These are phyloP conservation scores for Epichloe gansuensis DNA, from an alignment of 2,329 filamentous ascomycete genomes.

Conservation along the genomic window DNA sequence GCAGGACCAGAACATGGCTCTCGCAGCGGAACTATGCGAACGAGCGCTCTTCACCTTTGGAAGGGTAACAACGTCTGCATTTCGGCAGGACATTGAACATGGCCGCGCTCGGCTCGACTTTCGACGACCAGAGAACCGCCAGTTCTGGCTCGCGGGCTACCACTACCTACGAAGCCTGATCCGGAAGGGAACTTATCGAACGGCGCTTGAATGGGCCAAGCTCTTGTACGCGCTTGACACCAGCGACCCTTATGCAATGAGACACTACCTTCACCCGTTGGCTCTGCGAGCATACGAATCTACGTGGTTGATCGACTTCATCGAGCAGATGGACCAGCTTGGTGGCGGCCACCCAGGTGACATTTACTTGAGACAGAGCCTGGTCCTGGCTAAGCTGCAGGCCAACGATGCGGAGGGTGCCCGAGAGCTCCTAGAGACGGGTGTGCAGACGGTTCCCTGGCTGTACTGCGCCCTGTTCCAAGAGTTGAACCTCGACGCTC, in stretches of 20 bases:
- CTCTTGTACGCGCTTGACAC: slow-evolving; percentile 65
- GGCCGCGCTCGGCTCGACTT: slow-evolving; percentile 78
- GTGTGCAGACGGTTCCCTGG: slow-evolving; percentile 72
- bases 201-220: slow-evolving; percentile 88
- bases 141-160: slow-evolving; percentile 84
- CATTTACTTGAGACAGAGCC: slow-evolving; percentile 64
- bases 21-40: slow-evolving; percentile 79
- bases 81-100: slow-evolving; percentile 60
- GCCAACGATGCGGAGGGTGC: slow-evolving; percentile 54
- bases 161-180: slow-evolving; percentile 78
- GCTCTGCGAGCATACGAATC: slow-evolving; percentile 72
- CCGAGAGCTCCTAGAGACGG: slow-evolving; percentile 49
- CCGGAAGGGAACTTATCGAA: slow-evolving; percentile 86
- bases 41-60: slow-evolving; percentile 88
- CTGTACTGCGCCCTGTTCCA: slow-evolving; percentile 70
- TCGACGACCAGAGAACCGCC: slow-evolving; percentile 70
- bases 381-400: slow-evolving; percentile 65
- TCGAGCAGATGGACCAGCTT: slow-evolving; percentile 31
- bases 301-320: slow-evolving; percentile 61
- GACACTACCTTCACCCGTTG: slow-evolving; percentile 70
- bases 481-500: slow-evolving; percentile 65
- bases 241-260: slow-evolving; percentile 71
- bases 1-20: slow-evolving; percentile 77
- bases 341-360: slow-evolving; percentile 24
- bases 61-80: slow-evolving; percentile 74